Evolutionary conservation across 345 rosid genomes (phyloP).

Genomic region (Anacardium occidentale): DNA sequence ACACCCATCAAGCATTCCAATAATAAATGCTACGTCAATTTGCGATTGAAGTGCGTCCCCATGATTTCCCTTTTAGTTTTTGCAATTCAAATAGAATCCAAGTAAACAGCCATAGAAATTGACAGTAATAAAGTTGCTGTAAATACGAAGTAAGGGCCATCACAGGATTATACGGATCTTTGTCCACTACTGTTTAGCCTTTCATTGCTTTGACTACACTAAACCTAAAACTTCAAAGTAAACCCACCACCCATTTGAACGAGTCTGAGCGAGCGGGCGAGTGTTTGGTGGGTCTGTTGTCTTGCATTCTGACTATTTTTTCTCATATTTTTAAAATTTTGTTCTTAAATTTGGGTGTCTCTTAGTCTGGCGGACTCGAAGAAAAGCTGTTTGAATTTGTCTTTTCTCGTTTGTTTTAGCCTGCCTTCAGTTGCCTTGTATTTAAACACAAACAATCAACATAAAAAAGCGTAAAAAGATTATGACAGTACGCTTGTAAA

Average conservation of each 20-base stretch:
- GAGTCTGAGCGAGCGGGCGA: background rate
- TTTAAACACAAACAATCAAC: background rate
- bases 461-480: background rate
- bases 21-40: too few species aligned
- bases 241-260: background rate
- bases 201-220: slow-evolving; percentile 11
- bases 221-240: background rate
- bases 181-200: background rate
- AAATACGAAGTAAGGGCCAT: background rate
- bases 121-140: too few species aligned
- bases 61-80: too few species aligned
- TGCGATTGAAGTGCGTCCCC: too few species aligned
- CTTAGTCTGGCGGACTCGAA: background rate
- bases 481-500: background rate
- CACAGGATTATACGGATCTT: slow-evolving; percentile 13
- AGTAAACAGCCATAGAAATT: too few species aligned
- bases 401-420: background rate
- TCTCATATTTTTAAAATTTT: too few species aligned
- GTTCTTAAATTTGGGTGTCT: background rate
- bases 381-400: background rate
- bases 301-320: too few species aligned
- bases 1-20: too few species aligned
- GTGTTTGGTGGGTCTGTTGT: background rate
- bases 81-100: background rate
- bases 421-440: background rate